These are phyloP conservation scores for Bertia moriformis DNA, from an alignment of 2,329 filamentous ascomycete genomes.

Conservation along the genomic window DNA sequence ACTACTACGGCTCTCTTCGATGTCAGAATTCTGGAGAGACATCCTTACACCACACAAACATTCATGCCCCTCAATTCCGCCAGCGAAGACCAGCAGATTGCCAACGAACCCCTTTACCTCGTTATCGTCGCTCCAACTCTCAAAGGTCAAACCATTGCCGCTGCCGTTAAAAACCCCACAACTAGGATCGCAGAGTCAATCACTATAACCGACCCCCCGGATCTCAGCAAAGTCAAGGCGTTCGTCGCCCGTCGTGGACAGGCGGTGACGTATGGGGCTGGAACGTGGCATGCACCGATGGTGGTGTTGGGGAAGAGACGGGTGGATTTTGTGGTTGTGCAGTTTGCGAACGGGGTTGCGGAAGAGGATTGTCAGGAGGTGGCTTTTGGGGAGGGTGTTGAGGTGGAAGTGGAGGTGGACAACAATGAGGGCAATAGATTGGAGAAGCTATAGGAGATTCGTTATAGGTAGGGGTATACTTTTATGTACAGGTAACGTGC, in stretches of 20 bases:
- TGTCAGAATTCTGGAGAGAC: background rate
- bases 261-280: conserved; percentile 50
- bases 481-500: too few species aligned
- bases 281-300: conserved; percentile 61
- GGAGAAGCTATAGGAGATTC: too few species aligned
- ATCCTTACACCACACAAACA: background rate
- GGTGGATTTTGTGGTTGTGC: conserved; percentile 50
- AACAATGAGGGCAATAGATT: too few species aligned
- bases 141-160: background rate
- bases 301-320: conserved; percentile 41
- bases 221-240: conserved; percentile 37
- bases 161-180: background rate
- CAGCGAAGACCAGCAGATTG: background rate
- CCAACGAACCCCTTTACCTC: background rate
- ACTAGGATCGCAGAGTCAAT: background rate
- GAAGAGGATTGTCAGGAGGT: conserved; percentile 7
- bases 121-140: background rate
- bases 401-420: background rate
- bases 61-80: background rate
- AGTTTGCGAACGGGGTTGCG: conserved; percentile 47
- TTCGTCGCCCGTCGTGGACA: conserved; percentile 46
- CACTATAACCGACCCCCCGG: conserved; percentile 28
- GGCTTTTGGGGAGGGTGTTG: conserved; percentile 1
- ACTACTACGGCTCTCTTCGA: background rate
- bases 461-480: too few species aligned